Evolutionary conservation across 805 yeast genomes (phyloP).

Genomic region (Saturnispora diversa): DNA sequence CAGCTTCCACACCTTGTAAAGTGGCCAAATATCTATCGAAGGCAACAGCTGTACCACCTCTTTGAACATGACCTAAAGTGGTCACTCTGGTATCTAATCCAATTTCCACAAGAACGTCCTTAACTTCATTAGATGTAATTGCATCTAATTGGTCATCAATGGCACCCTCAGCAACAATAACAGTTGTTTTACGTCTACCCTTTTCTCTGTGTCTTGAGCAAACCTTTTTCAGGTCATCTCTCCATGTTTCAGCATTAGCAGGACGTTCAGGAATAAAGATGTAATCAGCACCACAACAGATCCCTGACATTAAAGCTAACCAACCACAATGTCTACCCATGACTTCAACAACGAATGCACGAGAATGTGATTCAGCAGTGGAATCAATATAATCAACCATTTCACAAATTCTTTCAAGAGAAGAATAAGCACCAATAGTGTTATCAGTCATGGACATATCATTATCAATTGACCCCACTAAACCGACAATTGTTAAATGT

Average conservation of each 20-base stretch:
- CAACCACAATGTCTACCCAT: conserved; percentile 99
- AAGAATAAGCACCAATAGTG: conserved; percentile 93
- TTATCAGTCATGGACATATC: conserved; percentile 97
- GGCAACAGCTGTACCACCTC: conserved; percentile 98
- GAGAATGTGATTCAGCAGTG: conserved; percentile 92
- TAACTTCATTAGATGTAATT: conserved; percentile 72
- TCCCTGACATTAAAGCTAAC: conserved; percentile 96
- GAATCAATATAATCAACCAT: conserved; percentile 96
- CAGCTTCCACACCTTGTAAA: conserved; percentile 96
- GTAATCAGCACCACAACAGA: conserved; percentile 92
- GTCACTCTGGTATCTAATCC: conserved; percentile 95
- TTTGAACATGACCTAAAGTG: conserved; percentile 93
- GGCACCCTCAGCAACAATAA: conserved; percentile 98
- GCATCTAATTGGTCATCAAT: conserved; percentile 73
- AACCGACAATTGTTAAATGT: conserved; percentile 80
- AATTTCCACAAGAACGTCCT: conserved; percentile 69
- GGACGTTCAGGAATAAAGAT: conserved; percentile 94
- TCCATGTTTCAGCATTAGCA: conserved; percentile 67
- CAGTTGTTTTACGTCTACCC: conserved; percentile 92
- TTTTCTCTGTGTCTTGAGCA: conserved; percentile 71
- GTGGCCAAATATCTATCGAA: conserved; percentile 88
- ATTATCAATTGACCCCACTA: conserved; percentile 95
- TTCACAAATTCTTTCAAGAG: conserved; percentile 86
- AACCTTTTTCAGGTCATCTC: conserved; percentile 64
- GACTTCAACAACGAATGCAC: conserved; percentile 96